Evolutionary conservation across 2,329 filamentous ascomycete genomes (phyloP), one percentile per base, ranked within the genome.

Genomic region (Lecanicillium sp.): DNA sequence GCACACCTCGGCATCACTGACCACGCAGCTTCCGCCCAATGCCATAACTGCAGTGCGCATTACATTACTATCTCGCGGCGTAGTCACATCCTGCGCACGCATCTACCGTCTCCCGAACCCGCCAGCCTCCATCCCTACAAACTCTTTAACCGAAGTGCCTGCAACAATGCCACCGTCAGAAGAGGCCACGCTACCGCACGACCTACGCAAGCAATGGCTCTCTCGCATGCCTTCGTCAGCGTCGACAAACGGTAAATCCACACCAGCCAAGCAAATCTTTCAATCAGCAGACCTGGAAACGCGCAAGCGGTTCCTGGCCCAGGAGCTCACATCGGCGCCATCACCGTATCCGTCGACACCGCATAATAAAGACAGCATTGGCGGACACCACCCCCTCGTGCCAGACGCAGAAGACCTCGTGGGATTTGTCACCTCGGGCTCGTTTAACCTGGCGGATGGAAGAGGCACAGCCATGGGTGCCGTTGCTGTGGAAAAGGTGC

Each of bases 361-460:
- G 4, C 51, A 54, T 11, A 66, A 59, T 44, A 56, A 55, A 40
- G 54, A 49, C 36, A 58, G 61, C 45, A 56, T 71, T 61, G 55
- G 60, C 17, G 66, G 67, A 0, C 75, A 83, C 75, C 77, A 86
- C 48, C 81, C 82, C 1, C 54, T 79, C 0, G 78, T 88, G n/a
- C 90, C 90, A 0, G 69, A 71, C 9, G 79, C 79, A 45, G 69
- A 74, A 17, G 85, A 96, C 56, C 68, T 97, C 11, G 76, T 97
- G 36, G 92, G 92, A 0, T 98, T 94, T 56, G 81, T 96, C 17
- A 96, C 88, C 3, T 84, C 83, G 1, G 92, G 90, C 0, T 82
- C 85, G 36, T 95, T 83, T 57, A 88, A 83, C 51, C 72, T 97
- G 2, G 75, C 77, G 3, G 77, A 84, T 46, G 92, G 90, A 0